Percentiles rank a stretch among this genome's conserved stretches.
phyloP scores from a whole-genome alignment of 345 rosid species.

The Garcia nutans region DNA sequence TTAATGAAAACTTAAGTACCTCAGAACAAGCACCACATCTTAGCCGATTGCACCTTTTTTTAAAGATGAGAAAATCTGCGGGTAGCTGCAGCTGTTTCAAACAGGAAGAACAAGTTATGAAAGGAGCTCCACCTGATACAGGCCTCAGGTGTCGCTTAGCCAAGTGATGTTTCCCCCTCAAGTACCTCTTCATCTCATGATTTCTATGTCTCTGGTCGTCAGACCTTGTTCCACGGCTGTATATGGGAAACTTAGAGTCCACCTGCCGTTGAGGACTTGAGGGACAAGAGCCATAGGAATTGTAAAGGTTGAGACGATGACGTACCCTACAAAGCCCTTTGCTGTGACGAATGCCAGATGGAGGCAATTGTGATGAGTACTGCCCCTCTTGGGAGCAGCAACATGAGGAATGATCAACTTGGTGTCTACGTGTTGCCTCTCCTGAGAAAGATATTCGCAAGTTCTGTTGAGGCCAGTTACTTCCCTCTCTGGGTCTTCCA shows the following conservation, averaged over 20 bases:
- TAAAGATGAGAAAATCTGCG: constrained; percentile 69
- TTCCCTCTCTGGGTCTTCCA: constrained; percentile 29
- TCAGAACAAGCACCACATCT: constrained; percentile 70
- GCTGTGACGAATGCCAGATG: constrained; percentile 19
- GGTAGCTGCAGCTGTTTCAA: constrained; percentile 59
- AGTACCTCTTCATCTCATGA: constrained; percentile 37
- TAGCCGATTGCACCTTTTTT: constrained; percentile 59
- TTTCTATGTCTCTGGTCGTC: constrained; percentile 49
- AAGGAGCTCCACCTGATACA: constrained; percentile 82
- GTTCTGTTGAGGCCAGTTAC: constrained; percentile 36
- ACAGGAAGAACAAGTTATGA: constrained; percentile 62
- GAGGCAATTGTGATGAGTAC: constrained; percentile 40
- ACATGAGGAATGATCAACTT: constrained; percentile 28
- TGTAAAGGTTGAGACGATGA: constrained; percentile 32
- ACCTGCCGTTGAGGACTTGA: constrained; percentile 55
- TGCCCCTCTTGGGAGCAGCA: constrained; percentile 37
- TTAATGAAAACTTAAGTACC: constrained; percentile 61
- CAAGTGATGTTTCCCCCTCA: constrained; percentile 43
- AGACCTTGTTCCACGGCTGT: constrained; percentile 42
- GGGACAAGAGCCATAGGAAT: constrained; percentile 48
- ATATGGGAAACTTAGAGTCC: constrained; percentile 42
- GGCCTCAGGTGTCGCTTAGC: constrained; percentile 69
- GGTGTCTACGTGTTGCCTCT: constrained; percentile 39
- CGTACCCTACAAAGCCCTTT: constrained; percentile 27
- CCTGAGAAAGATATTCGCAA: constrained; percentile 46